phyloP scores from a whole-genome alignment of 1,284 basidiomycete genomes.

The Stygiomarasmius scandens region DNA sequence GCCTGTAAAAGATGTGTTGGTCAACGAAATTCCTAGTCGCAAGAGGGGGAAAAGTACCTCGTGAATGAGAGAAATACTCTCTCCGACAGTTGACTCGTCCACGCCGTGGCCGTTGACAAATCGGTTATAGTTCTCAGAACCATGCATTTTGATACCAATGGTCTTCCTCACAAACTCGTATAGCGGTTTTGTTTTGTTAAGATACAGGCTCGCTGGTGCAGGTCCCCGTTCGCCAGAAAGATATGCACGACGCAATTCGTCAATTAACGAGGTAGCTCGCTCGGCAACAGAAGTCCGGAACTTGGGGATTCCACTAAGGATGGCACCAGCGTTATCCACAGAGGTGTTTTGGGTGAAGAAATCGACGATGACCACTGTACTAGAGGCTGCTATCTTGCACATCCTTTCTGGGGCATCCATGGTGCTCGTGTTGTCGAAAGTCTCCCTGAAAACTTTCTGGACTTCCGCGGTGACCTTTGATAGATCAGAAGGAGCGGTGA shows the following conservation, averaged over 20 bases:
- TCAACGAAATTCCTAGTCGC: neutral
- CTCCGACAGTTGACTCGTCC: slow-evolving; percentile 65
- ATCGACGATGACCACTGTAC: slow-evolving; percentile 63
- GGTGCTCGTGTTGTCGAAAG: slow-evolving; percentile 67
- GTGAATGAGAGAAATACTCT: slow-evolving; percentile 68
- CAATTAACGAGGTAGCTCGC: slow-evolving; percentile 47
- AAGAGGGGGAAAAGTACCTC: slow-evolving; percentile 45
- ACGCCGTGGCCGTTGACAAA: slow-evolving; percentile 61
- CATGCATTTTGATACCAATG: slow-evolving; percentile 73
- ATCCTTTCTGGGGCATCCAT: slow-evolving; percentile 73
- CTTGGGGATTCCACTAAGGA: slow-evolving; percentile 42
- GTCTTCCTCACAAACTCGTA: slow-evolving; percentile 73
- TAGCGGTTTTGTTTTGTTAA: slow-evolving; percentile 65
- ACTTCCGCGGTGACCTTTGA: slow-evolving; percentile 34
- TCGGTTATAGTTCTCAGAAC: slow-evolving; percentile 61
- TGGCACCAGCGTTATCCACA: slow-evolving; percentile 24
- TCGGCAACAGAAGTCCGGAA: slow-evolving; percentile 56
- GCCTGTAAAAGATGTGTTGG: slow-evolving; percentile 35
- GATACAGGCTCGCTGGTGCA: slow-evolving; percentile 61
- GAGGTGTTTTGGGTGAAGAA: slow-evolving; percentile 45
- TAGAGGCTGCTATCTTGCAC: slow-evolving; percentile 64
- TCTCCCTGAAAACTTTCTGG: slow-evolving; percentile 44
- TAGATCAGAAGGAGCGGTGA: slow-evolving; percentile 37
- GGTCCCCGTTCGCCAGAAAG: slow-evolving; percentile 55
- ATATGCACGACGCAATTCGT: slow-evolving; percentile 53